Conservation (phyloP, 139 green algal species). For the Gonium pectorale region DNA sequence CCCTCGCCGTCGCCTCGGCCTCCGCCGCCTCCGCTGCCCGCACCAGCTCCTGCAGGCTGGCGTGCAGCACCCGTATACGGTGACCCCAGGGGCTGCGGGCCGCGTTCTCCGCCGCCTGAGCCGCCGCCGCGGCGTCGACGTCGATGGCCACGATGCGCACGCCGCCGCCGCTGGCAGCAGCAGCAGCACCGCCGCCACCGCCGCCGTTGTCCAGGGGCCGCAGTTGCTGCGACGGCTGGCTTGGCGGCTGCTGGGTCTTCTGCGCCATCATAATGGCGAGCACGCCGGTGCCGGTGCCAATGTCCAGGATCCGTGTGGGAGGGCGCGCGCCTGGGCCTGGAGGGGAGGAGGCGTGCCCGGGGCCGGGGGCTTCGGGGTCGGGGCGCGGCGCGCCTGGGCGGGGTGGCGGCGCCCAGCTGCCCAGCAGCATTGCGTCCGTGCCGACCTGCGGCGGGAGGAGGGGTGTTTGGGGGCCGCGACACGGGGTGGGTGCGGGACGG, state of each 20-base stretch:
- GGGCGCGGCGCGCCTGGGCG: neutral
- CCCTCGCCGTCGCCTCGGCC: no score
- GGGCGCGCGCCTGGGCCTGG: neutral
- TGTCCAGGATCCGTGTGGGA: slow-evolving; percentile 32
- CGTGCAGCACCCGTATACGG: slow-evolving; percentile 36
- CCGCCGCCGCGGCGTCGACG: slow-evolving; percentile 40
- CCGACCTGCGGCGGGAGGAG: slow-evolving; percentile 30
- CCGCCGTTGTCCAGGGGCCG: neutral
- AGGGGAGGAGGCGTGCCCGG: neutral
- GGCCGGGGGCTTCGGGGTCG: neutral
- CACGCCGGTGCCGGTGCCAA: slow-evolving; percentile 62
- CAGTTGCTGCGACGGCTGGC: neutral
- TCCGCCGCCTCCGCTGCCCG: neutral
- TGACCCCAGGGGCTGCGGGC: slow-evolving; percentile 44
- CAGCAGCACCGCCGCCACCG: neutral
- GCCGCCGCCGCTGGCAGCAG: neutral
- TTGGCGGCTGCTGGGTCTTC: slow-evolving; percentile 9
- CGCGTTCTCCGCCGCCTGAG: slow-evolving; percentile 51
- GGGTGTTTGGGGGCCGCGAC: neutral
- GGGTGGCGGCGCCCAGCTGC: slow-evolving; percentile 41
- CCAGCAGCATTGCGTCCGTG: slow-evolving; percentile 62
- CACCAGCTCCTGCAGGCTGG: slow-evolving; percentile 54
- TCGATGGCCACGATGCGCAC: slow-evolving; percentile 56
- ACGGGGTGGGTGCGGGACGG: neutral
- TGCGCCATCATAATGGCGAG: slow-evolving; percentile 65